Evolutionary conservation across 805 yeast species (phyloP), one percentile per base, ranked within the genome.

Genomic region (Candida dajiaensis): DNA sequence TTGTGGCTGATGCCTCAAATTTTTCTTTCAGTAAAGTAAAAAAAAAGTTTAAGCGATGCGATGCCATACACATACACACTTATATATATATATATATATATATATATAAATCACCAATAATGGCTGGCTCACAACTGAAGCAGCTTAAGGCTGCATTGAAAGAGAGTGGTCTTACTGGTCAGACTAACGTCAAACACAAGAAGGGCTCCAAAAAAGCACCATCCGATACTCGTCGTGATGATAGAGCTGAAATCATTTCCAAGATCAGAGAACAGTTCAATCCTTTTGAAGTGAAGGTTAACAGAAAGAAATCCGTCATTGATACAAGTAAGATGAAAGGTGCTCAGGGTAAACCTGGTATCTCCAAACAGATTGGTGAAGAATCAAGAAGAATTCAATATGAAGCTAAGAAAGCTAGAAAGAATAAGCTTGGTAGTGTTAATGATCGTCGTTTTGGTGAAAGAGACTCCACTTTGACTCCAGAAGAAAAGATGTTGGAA

Each of bases 381-480:
- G 83, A 82, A 31, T 70, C 76, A 56, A 72, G 92, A 54, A 66
- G 65, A 54, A 68, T 68, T 31, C 80, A 85, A 6, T 87, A 81
- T 63, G 85, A 86, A 42, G 77, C 79, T 19, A 81, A 77, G 55
- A 77, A 75, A 62, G 64, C 73, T n/a, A 67, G 72, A 43, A 80
- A 81, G 57, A 85, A 87, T 54, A 85, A 77, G 62, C 80, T 74
- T 35, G 97, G 97, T 44, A 88, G 87, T 2, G 59, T 94, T 13
- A 64, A 80, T 3, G 99, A 94, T 70, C 76, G 89, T 54, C 80
- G 97, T 67, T 92, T 94, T 65, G 99, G 99, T 63, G 99, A 94
- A 61, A 77, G 78, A 52, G 83, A 88, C 64, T 64, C 71, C 8
- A 65, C 71, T 41, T 59, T 94, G 71, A 77, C 84, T n/a, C 81